phyloP scores from a whole-genome alignment of 1,284 basidiomycete genomes.

The Fomitiporia mediterranea region DNA sequence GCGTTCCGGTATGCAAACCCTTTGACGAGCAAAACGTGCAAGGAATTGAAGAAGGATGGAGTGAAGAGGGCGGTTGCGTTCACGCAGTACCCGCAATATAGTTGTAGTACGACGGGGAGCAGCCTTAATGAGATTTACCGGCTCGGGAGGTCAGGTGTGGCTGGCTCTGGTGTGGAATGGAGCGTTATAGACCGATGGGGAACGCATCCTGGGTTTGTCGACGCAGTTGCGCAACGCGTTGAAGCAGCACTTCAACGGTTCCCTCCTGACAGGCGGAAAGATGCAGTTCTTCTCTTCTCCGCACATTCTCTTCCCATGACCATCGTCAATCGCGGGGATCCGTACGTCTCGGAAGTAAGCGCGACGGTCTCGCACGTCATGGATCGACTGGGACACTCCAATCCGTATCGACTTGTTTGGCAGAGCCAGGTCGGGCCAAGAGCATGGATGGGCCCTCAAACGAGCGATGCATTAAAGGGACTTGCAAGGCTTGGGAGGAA shows the following conservation, averaged over 20 bases:
- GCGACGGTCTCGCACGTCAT: constrained; percentile 91
- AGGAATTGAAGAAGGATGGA: constrained; percentile 86
- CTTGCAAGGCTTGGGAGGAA: constrained; percentile 87
- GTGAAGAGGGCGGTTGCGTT: constrained; percentile 94
- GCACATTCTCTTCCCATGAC: constrained; percentile 98
- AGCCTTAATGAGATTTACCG: constrained; percentile 92
- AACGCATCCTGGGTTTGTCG: constrained; percentile 88
- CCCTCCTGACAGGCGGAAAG: constrained; percentile 61
- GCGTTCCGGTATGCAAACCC: constrained; percentile 93
- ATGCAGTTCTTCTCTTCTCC: constrained; percentile 89
- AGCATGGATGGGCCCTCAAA: constrained; percentile 99
- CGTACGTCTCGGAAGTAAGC: constrained; percentile 94
- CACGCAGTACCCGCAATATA: constrained; percentile 99
- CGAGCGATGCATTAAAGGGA: constrained; percentile 87
- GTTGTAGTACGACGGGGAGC: constrained; percentile 96
- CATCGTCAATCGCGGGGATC: constrained; percentile 96
- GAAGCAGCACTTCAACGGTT: constrained; percentile 81
- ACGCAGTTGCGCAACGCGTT: constrained; percentile 90
- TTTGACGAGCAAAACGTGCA: constrained; percentile 79
- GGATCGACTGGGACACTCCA: constrained; percentile 72
- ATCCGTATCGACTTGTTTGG: constrained; percentile 94
- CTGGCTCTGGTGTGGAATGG: constrained; percentile 78
- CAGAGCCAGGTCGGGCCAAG: constrained; percentile 97
- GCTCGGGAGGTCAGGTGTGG: constrained; percentile 50
- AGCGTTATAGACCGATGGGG: constrained; percentile 99